phyloP scores from a whole-genome alignment of 2,329 filamentous ascomycete species.

The Peltaster fructicola region DNA sequence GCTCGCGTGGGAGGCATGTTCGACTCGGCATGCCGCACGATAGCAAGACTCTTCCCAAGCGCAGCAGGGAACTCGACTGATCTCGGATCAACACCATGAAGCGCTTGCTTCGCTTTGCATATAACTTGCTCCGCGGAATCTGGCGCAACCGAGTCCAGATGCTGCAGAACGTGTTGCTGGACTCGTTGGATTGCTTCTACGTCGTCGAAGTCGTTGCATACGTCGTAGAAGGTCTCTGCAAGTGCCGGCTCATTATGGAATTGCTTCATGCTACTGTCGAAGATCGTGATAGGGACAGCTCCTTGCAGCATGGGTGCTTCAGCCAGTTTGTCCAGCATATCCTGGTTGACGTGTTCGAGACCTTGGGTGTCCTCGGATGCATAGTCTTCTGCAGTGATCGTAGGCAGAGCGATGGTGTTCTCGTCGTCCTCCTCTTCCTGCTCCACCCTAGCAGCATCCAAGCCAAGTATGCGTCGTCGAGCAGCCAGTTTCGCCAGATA shows the following conservation, averaged over 20 bases:
- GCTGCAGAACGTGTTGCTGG: constrained; percentile 53
- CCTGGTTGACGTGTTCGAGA: constrained; percentile 30
- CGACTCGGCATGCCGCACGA: constrained; percentile 37
- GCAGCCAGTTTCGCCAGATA: constrained; percentile 70
- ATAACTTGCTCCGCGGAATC: constrained; percentile 41
- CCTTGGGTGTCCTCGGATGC: constrained; percentile 35
- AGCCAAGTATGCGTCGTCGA: constrained; percentile 48
- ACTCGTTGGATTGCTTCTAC: constrained; percentile 49
- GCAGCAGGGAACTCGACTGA: constrained; percentile 57
- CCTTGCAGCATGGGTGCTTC: constrained; percentile 70
- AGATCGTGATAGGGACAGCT: constrained; percentile 86
- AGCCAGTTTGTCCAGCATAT: constrained; percentile 44
- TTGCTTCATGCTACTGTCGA: constrained; percentile 69
- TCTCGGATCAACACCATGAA: constrained; percentile 44
- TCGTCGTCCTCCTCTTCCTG: constrained; percentile 29
- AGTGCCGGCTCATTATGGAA: constrained; percentile 45
- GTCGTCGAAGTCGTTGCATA: constrained; percentile 53
- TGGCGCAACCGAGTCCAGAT: constrained; percentile 34
- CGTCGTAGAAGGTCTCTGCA: constrained; percentile 61
- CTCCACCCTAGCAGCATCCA: constrained; percentile 28
- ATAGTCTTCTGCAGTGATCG: constrained; percentile 44
- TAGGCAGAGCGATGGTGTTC: constrained; percentile 40
- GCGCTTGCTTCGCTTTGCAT: constrained; percentile 53
- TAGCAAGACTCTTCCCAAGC: constrained; percentile 45
- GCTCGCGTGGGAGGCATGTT: constrained; percentile 17